These are phyloP conservation scores for Rhodotorula sphaerocarpa DNA, from an alignment of 768 basidiomycete genomes.

Conservation along the genomic window DNA sequence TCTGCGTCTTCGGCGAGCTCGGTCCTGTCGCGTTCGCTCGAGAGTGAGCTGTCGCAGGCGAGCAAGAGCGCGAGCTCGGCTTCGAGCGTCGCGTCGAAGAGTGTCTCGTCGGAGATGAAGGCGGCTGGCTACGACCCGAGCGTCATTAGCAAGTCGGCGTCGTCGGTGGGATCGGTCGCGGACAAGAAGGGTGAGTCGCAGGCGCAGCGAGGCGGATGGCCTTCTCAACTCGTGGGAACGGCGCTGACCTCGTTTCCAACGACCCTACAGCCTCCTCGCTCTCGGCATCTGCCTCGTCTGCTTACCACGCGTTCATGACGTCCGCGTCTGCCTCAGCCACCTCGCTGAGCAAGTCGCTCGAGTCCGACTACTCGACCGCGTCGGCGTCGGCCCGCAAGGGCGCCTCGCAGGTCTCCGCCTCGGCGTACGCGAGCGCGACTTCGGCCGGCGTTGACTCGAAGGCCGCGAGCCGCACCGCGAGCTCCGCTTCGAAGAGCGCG, in stretches of 20 bases:
- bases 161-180: slow-evolving; percentile 19
- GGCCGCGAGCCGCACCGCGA: slow-evolving; percentile 1
- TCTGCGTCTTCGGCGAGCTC: slow-evolving; percentile 4
- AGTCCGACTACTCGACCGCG: slow-evolving; percentile 7
- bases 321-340: slow-evolving; percentile 15
- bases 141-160: slow-evolving; percentile 31
- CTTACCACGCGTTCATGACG: slow-evolving; percentile 8
- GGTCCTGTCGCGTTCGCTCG: slow-evolving; percentile 8
- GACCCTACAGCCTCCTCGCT: slow-evolving; percentile 22
- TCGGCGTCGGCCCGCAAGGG: slow-evolving; percentile 3
- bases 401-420: background rate
- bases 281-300: slow-evolving; percentile 22
- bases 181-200: slow-evolving; percentile 19
- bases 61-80: slow-evolving; percentile 24
- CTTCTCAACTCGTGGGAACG: background rate
- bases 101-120: slow-evolving; percentile 20
- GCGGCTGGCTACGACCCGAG: slow-evolving; percentile 22
- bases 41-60: slow-evolving; percentile 16
- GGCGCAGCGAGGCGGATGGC: too few relatives aligned
- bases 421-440: slow-evolving; percentile 21
- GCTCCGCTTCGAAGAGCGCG: background rate
- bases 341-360: slow-evolving; percentile 27
- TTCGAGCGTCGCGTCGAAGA: slow-evolving; percentile 16
- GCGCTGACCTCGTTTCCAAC: background rate
- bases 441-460: slow-evolving; percentile 6